A percentile compares a stretch with the other conserved stretches of the same genome.
Evolutionary conservation across 345 rosid genomes (phyloP).

Genomic region (Populus davidiana): DNA sequence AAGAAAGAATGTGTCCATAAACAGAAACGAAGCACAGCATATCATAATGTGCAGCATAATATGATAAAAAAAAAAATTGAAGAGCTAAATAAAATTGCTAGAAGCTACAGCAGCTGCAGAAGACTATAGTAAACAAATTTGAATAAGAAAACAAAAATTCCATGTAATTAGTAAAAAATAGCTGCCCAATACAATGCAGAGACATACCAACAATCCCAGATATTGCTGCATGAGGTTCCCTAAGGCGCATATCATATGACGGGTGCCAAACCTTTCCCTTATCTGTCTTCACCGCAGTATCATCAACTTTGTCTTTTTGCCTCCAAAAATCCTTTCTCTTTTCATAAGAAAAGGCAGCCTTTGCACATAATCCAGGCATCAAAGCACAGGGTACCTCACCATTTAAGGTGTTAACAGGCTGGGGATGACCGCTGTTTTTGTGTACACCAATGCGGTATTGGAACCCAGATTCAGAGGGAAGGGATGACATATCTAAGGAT

Average conservation of each 20-base stretch:
- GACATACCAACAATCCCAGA: constrained; percentile 67
- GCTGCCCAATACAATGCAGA: background rate
- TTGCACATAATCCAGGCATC: constrained; percentile 73
- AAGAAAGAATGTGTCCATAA: background rate
- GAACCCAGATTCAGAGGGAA: constrained; percentile 53
- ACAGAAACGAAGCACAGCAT: background rate
- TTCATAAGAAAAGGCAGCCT: constrained; percentile 75
- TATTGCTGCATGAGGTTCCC: constrained; percentile 70
- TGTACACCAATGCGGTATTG: constrained; percentile 68
- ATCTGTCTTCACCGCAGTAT: constrained; percentile 35
- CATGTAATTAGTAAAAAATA: background rate
- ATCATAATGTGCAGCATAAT: background rate
- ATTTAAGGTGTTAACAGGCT: constrained; percentile 32
- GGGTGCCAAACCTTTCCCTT: constrained; percentile 37
- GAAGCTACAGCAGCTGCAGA: background rate
- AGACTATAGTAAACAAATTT: background rate
- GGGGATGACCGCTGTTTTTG: constrained; percentile 58
- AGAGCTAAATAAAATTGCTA: background rate
- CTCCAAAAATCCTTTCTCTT: constrained; percentile 70
- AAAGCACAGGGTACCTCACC: constrained; percentile 56
- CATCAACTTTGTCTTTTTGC: constrained; percentile 39
- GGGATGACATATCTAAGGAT: constrained; percentile 65
- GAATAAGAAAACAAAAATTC: background rate
- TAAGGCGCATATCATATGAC: constrained; percentile 59
- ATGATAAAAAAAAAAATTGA: background rate